These are phyloP conservation scores for Lolium perenne DNA, from an alignment of 176 grass and related monocot genomes.

Conservation along the genomic window DNA sequence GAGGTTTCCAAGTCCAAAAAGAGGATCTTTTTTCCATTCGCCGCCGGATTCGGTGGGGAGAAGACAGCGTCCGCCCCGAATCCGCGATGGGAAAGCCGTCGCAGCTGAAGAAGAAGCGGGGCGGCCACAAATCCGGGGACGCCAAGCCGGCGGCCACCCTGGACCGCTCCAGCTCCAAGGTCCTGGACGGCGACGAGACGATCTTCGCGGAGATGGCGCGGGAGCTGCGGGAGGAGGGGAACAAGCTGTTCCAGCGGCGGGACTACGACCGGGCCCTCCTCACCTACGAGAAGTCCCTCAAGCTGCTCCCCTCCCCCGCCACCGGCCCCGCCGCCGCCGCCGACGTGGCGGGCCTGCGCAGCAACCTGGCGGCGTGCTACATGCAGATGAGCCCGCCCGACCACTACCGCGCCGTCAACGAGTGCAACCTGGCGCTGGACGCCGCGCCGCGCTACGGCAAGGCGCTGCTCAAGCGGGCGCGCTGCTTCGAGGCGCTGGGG, in stretches of 20 bases:
- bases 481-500: slow-evolving; percentile 80
- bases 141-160: slow-evolving; percentile 39
- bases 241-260: slow-evolving; percentile 84
- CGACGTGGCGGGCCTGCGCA: slow-evolving; percentile 73
- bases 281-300: slow-evolving; percentile 90
- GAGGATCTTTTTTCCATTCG: neutral
- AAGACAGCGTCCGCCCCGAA: neutral
- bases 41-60: slow-evolving; percentile 23
- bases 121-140: slow-evolving; percentile 34
- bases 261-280: slow-evolving; percentile 75
- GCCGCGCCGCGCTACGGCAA: slow-evolving; percentile 69
- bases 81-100: slow-evolving; percentile 80
- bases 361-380: slow-evolving; percentile 93
- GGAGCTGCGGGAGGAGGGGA: slow-evolving; percentile 77
- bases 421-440: slow-evolving; percentile 84
- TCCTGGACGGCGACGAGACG: slow-evolving; percentile 76
- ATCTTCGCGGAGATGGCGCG: slow-evolving; percentile 78
- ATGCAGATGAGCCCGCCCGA: slow-evolving; percentile 87
- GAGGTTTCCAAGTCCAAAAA: neutral
- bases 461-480: slow-evolving; percentile 88
- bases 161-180: slow-evolving; percentile 61
- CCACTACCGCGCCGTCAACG: slow-evolving; percentile 79
- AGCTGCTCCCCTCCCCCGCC: slow-evolving; percentile 61
- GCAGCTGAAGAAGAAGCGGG: slow-evolving; percentile 77
- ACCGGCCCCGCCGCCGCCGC: neutral